Base-by-base conservation (phyloP, 2,329 filamentous ascomycete species). In the Fusarium liriodendri region DNA sequence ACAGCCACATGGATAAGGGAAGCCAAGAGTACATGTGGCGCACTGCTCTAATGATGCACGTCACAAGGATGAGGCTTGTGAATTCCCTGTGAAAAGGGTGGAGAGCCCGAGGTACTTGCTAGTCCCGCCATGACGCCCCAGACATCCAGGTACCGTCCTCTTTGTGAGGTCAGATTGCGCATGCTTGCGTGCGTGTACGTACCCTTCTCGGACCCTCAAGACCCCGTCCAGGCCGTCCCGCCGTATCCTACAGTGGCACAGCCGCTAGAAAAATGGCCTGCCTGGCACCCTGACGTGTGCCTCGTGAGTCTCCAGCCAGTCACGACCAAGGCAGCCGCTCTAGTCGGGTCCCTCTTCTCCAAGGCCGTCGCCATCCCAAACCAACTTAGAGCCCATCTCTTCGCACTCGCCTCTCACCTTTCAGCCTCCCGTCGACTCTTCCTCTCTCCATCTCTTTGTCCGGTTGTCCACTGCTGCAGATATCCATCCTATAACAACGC, bases 1-100 rank as follows among this genome's bases (percentile, higher is more conserved):
- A 77, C 77, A 77, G 77, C 77, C 77, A 78, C 77, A 66, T 64
- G 52, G 40, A 60, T 70, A 66, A 67, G 40, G 61, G 60, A 67
- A 59, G 27, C 40, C 68, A 74, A 61, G 52, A 72, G 73, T 66
- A 60, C 52, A 64, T 57, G 64, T 66, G 64, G 60, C 65, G 35
- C 42, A 27, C 22, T 7, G 22, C 50, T 32, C 50, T 54, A 27
- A 52, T 60, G 71, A 73, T 66, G 60, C 66, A 74, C 72, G 69
- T 74, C 72, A 74, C 69, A 75, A 64, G 69, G 61, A 71, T 70
- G 63, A 59, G 62, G 55, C 70, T 69, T 59, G 59, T 61, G 47
- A 27, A 25, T 37, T 22, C 20, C 33, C 20, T 27, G 35, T 54
- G 50, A 52, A 52, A 11, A 13, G 25, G 9, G 47, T 54, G 50